Evolutionary conservation across 306 rosid species (phyloP), one percentile per base, ranked within the genome.

Genomic region (Fagus crenata): DNA sequence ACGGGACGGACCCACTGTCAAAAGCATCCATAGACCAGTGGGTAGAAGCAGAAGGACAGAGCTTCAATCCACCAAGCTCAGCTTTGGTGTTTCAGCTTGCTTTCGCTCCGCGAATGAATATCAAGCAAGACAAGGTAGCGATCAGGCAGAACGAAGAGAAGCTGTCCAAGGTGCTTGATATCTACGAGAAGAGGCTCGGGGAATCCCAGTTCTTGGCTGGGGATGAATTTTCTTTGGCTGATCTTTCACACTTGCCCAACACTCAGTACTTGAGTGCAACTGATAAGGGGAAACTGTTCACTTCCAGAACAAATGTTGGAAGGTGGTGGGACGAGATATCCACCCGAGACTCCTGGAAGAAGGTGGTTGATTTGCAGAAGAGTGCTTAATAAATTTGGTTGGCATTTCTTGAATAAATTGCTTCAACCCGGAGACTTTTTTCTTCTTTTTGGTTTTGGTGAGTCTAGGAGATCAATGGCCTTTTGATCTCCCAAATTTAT

Each of bases 261-360:
- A 46, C 86, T 0, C 92, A 93, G 3, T 93, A 88, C 76, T 56
- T 91, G 84, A 53, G 76, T 56, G 74, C 68, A 8, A 51, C 90
- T 1, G 84, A 85, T 3, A 75, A 61, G 35, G 87, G 81, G 8
- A 80, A 82, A 71, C 81, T 89, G 36, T 86, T 91, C 76, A 69
- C 86, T 69, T 85, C 89, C 0, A 89, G 89, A 63, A 35, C 75
- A 18, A 86, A 87, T 12, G 91, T 93, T 53, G 81, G 85, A 22
- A 81, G 98, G 82, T 93, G 98, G 98, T 93, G 98, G 98, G 61
- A 37, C 14, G 92, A 93, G 64, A 93, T 93, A 3, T 93, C 98
- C 5, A 53, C 74, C 33, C 83, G 96, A 28, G 85, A 86, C 0
- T 90, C 96, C 0, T 90, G 98, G 98, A 80, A 79, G 65, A 81